Percentiles rank a stretch among this genome's conserved stretches.
These are phyloP conservation scores for Boletus vinaceobasis DNA, from an alignment of 768 basidiomycete species.

Conservation along the genomic window DNA sequence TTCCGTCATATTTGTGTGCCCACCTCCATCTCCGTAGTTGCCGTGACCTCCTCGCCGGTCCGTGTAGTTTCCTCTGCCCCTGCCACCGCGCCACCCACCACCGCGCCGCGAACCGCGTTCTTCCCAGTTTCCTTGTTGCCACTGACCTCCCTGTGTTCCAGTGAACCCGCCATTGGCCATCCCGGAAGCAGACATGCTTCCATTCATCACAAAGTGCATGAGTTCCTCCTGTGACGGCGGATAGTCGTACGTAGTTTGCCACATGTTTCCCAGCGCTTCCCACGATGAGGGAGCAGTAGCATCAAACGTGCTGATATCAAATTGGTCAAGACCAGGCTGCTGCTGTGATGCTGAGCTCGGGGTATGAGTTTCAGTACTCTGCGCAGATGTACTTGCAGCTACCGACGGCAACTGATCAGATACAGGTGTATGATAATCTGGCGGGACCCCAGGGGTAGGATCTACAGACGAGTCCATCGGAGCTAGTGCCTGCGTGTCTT, in stretches of 20 bases:
- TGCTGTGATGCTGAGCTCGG: conserved; percentile 38
- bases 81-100: conserved; percentile 38
- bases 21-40: conserved; percentile 45
- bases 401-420: conserved; percentile 38
- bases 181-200: conserved; percentile 22
- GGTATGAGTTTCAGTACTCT: conserved; percentile 34
- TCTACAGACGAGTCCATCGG: conserved; percentile 40
- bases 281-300: conserved; percentile 70
- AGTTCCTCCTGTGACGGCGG: conserved; percentile 71
- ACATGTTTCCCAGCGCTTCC: conserved; percentile 78
- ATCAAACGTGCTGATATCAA: conserved; percentile 73
- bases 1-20: conserved; percentile 28
- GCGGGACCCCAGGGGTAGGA: conserved; percentile 40
- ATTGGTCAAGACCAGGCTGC: conserved; percentile 56
- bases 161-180: conserved; percentile 13
- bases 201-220: conserved; percentile 65
- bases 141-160: conserved; percentile 21
- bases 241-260: conserved; percentile 65
- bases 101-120: conserved; percentile 36
- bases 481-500: conserved; percentile 25
- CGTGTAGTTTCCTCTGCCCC: conserved; percentile 37
- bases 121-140: conserved; percentile 21
- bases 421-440: conserved; percentile 48
- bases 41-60: conserved; percentile 37
- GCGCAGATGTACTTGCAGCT: conserved; percentile 58